Conservation (phyloP, 2,329 filamentous ascomycete genomes). For the Sclerotinia borealis region DNA sequence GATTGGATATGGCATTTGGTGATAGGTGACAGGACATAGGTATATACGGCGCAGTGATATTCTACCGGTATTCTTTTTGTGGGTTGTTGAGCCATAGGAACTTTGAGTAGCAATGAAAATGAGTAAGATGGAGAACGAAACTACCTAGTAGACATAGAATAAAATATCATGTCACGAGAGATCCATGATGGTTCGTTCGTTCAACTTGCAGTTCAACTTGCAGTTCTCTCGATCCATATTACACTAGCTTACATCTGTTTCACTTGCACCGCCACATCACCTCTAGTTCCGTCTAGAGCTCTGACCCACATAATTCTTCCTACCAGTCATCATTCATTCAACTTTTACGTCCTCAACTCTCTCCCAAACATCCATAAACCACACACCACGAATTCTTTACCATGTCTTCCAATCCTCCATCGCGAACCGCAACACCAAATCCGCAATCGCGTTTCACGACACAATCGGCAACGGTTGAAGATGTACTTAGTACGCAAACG, state of each 20-base stretch:
- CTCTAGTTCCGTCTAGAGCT: no score
- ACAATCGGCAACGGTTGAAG: slow-evolving; percentile 31
- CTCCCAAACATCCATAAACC: neutral
- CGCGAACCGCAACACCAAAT: slow-evolving; percentile 29
- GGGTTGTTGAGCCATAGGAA: no score
- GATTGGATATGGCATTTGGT: neutral
- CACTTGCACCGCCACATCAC: no score
- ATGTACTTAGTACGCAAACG: slow-evolving; percentile 32
- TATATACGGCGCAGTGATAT: neutral
- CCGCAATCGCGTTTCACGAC: slow-evolving; percentile 29
- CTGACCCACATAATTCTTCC: no score
- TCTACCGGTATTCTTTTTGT: no score
- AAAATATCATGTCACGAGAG: neutral
- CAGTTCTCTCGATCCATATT: no score
- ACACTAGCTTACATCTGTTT: no score
- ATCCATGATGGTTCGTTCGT: no score
- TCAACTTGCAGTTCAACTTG: no score
- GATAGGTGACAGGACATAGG: neutral
- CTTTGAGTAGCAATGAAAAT: neutral
- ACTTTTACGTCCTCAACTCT: no score
- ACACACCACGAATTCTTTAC: neutral
- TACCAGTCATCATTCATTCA: no score
- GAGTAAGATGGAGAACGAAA: neutral
- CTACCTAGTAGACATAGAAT: neutral
- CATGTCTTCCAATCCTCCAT: slow-evolving; percentile 26